Conservation (phyloP, 306 rosid genomes). For the Vachellia pachyceras region DNA sequence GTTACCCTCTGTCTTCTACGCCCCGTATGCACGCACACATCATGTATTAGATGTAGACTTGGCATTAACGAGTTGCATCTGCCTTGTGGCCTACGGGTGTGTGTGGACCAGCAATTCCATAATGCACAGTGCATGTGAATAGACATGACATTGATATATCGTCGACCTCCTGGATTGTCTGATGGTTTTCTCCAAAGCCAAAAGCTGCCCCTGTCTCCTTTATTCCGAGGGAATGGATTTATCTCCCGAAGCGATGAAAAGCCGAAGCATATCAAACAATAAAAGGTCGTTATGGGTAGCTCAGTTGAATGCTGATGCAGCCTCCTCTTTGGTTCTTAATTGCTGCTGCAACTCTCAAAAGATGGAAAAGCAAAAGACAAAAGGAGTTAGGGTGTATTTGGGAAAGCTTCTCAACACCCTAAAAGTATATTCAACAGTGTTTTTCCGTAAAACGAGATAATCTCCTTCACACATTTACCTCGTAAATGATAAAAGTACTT, state of each 20-base stretch:
- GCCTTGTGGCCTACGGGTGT: neutral
- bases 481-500: too few relatives aligned
- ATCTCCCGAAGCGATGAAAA: neutral
- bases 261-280: neutral
- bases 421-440: too few relatives aligned
- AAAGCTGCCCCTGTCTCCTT: slow-evolving; percentile 28
- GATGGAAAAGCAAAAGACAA: neutral
- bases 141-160: slow-evolving; percentile 20
- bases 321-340: neutral
- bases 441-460: too few relatives aligned
- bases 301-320: neutral
- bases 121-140: neutral
- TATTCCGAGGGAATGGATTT: neutral
- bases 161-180: slow-evolving; percentile 43
- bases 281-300: neutral
- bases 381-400: neutral
- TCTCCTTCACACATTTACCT: too few relatives aligned
- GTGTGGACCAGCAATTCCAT: neutral
- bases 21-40: too few relatives aligned
- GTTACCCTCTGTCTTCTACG: too few relatives aligned
- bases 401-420: too few relatives aligned
- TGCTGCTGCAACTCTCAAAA: neutral
- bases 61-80: too few relatives aligned
- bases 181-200: slow-evolving; percentile 39
- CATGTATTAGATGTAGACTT: too few relatives aligned